Evolutionary conservation across 352 stramenopile species (phyloP).

Genomic region (Globisporangium viniferum): DNA sequence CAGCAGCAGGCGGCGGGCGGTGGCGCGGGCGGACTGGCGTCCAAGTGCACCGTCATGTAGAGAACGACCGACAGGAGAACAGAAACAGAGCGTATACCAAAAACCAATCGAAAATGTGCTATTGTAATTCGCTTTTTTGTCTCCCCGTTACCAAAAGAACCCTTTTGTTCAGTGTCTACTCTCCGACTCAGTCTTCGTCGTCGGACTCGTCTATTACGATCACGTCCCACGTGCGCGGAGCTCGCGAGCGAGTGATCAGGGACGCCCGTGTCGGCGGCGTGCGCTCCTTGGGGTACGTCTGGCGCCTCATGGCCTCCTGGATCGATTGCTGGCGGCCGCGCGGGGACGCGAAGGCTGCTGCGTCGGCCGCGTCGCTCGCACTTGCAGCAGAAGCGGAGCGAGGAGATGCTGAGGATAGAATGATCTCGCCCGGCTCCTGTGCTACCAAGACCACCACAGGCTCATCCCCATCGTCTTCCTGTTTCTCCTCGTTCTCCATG

Average conservation of each 20-base stretch:
- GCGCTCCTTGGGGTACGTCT: neutral
- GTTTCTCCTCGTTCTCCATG: neutral
- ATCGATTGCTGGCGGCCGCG: slow-evolving; percentile 27
- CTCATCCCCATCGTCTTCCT: neutral
- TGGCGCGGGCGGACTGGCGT: slow-evolving; percentile 30
- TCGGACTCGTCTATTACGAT: slow-evolving; percentile 82
- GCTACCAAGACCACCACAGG: neutral
- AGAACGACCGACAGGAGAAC: slow-evolving; percentile 1
- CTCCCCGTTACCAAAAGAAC: neutral
- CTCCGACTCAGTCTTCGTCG: slow-evolving; percentile 26
- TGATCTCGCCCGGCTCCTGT: neutral
- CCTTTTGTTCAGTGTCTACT: neutral
- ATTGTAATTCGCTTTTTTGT: neutral
- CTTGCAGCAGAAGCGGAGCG: neutral
- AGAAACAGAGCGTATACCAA: neutral
- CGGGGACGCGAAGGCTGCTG: slow-evolving; percentile 10
- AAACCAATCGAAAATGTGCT: neutral
- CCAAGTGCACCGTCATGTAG: slow-evolving; percentile 77
- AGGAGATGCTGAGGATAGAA: neutral
- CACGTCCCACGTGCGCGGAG: slow-evolving; percentile 55
- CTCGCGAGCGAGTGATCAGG: slow-evolving; percentile 24
- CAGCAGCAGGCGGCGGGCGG: slow-evolving; percentile 30
- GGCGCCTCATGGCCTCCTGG: slow-evolving; percentile 16
- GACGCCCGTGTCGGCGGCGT: neutral
- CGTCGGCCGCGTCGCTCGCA: slow-evolving; percentile 5